Percentiles rank a stretch among this genome's conserved stretches.
Conservation (phyloP, 768 basidiomycete genomes). For the Suillus decipiens region DNA sequence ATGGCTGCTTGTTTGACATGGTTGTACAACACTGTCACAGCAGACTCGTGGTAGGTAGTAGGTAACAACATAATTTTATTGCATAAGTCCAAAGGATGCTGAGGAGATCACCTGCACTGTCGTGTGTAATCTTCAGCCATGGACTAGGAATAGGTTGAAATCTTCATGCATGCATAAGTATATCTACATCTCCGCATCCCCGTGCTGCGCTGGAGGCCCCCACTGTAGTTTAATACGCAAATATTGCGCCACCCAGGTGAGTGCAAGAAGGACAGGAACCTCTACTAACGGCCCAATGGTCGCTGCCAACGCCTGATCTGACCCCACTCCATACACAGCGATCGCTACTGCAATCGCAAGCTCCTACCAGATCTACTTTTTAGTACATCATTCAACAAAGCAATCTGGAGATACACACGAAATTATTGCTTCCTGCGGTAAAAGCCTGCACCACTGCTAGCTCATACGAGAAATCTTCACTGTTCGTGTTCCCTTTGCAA, state of each 20-base stretch:
- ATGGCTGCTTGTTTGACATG: background rate
- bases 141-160: background rate
- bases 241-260: constrained; percentile 66
- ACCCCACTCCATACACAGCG: constrained; percentile 74
- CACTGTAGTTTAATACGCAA: constrained; percentile 44
- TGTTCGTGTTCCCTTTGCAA: constrained; percentile 7
- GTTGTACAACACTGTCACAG: background rate
- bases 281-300: constrained; percentile 79
- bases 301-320: constrained; percentile 79
- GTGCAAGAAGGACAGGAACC: constrained; percentile 71
- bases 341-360: constrained; percentile 83
- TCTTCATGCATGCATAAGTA: background rate
- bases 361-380: constrained; percentile 44
- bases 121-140: background rate
- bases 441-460: constrained; percentile 78
- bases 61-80: background rate
- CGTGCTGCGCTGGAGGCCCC: constrained; percentile 19
- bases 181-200: background rate
- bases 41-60: background rate
- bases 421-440: constrained; percentile 80
- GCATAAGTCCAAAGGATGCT: background rate
- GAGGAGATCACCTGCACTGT: background rate
- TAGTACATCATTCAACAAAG: background rate
- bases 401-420: constrained; percentile 42
- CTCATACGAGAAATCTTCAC: constrained; percentile 52